These are phyloP conservation scores for Herpetomonas tarakana DNA, from an alignment of 208 protist species.

Conservation along the genomic window DNA sequence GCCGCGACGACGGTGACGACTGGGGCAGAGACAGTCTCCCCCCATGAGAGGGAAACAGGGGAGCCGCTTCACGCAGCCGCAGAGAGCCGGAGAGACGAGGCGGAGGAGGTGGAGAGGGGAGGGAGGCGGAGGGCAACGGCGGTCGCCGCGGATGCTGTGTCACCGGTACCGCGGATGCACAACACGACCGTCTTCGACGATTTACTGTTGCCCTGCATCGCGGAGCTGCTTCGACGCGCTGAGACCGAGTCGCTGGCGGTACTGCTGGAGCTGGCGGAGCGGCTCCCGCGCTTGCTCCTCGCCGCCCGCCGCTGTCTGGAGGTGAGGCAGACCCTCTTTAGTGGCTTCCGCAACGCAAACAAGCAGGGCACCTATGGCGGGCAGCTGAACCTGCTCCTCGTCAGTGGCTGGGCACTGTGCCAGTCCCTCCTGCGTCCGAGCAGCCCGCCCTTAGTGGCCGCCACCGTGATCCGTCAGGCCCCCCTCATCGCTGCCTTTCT, in stretches of 20 bases:
- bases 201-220: constrained; percentile 49
- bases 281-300: constrained; percentile 62
- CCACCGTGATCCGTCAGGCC: constrained; percentile 30
- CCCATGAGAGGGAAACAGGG: no score
- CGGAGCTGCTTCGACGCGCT: constrained; percentile 19
- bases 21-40: no score
- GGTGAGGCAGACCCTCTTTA: constrained; percentile 19
- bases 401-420: constrained; percentile 58
- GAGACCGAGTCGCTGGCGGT: constrained; percentile 18
- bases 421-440: constrained; percentile 47
- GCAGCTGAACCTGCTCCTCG: constrained; percentile 42
- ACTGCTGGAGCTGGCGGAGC: constrained; percentile 54
- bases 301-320: constrained; percentile 44
- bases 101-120: no score
- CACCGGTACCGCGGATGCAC: not conserved
- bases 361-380: constrained; percentile 18
- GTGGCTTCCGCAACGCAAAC: constrained; percentile 6
- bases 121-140: no score
- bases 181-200: constrained; percentile 45
- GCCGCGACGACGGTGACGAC: no score
- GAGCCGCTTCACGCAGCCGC: no score
- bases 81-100: no score
- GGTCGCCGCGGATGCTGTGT: no score
- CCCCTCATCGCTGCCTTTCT: constrained; percentile 50
- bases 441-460: constrained; percentile 24